Evolutionary conservation across 164 flowering plant genomes (phyloP), one percentile per base, ranked within the genome.

Genomic region (Liriodendron chinense): DNA sequence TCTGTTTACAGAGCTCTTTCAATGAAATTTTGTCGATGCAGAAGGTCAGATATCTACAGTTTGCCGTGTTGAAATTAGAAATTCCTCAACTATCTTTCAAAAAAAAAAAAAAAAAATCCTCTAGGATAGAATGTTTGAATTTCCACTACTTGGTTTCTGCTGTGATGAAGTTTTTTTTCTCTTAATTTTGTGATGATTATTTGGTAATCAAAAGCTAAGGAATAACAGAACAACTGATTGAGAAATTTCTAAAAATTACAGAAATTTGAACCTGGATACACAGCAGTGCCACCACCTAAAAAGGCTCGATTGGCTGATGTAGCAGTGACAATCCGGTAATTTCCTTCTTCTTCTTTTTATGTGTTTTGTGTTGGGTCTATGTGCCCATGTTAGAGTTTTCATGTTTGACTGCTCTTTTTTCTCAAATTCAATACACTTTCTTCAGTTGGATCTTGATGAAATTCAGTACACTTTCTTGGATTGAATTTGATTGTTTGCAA

Each of bases 261-360:
- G 98, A 83, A 86, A 74, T 94, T 88, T 75, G 90, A 86, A 84
- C 91, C 94, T 18, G 96, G 93, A 9, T 94, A 94, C 81, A 85
- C 92, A 10, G 89, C 90, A 62, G 82, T 87, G 22, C 80, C 89
- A 62, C 84, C 87, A 24, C 79, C 88, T 8, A 90, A 87, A 63
- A 86, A 87, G 82, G 74, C 85, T 28, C 80, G 80, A 74, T 69
- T 76, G 48, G 74, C 80, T 67, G 92, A 93, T 71, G 80, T 83
- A 50, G 81, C 84, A 24, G 87, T 89, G 18, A 93, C 87, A 24
- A 89, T 92, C 71, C 88, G 97, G 97, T 91, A 82, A 47, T 69
- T 47, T 69, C 16, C 67, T 64, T 9, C 13, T 22, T n/a, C n/a
- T n/a, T n/a, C n/a, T 7, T 21, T 4, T 34, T 25, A 26, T 14